A percentile compares a stretch with the other conserved stretches of the same genome.
These are phyloP conservation scores for Hirschfeldia incana DNA, from an alignment of 345 rosid genomes.

Conservation along the genomic window DNA sequence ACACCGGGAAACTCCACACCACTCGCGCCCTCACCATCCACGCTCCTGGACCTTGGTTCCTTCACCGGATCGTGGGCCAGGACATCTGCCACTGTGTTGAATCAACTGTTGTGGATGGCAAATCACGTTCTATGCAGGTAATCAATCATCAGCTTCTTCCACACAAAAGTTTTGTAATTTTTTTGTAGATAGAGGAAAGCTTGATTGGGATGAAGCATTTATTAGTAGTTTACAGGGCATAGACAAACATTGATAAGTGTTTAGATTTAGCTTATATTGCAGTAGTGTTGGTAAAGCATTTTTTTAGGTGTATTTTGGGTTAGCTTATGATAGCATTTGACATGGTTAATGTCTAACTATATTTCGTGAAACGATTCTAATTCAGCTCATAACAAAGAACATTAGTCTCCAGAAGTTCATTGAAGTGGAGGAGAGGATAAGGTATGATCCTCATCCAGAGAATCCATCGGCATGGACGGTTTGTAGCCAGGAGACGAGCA, in stretches of 20 bases:
- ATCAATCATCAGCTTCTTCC: background rate
- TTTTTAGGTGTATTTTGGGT: background rate
- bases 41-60: constrained; percentile 95
- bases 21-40: constrained; percentile 86
- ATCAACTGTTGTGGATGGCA: constrained; percentile 78
- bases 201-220: background rate
- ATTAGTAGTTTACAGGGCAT: background rate
- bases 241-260: background rate
- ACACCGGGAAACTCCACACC: constrained; percentile 75
- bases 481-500: constrained; percentile 89
- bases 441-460: constrained; percentile 90
- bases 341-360: background rate
- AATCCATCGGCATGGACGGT: constrained; percentile 76
- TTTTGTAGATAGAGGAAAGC: background rate
- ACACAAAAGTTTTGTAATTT: background rate
- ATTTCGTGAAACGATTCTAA: background rate
- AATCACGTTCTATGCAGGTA: constrained; percentile 67
- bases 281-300: background rate
- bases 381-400: constrained; percentile 73
- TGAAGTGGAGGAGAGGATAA: constrained; percentile 87
- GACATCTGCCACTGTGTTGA: constrained; percentile 94
- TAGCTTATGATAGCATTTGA: background rate
- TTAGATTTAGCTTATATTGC: background rate
- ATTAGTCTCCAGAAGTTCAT: constrained; percentile 85
- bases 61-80: constrained; percentile 76